A percentile compares a stretch with the other conserved stretches of the same genome.
These are phyloP conservation scores for Elongisporangium senticosum DNA, from an alignment of 352 stramenopile genomes.

Conservation along the genomic window DNA sequence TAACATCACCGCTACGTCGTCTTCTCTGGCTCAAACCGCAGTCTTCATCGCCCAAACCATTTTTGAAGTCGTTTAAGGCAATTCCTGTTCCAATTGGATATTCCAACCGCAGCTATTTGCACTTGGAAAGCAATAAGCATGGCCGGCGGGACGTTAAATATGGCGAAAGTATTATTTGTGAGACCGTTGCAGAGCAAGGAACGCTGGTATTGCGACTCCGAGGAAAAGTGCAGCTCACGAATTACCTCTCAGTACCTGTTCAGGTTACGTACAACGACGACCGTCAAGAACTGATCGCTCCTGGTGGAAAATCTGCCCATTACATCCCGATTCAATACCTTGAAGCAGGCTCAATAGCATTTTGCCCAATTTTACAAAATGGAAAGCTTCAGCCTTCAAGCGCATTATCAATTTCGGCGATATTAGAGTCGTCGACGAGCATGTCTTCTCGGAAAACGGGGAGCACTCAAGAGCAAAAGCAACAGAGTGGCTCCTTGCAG, in stretches of 20 bases:
- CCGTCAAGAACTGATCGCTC: slow-evolving; percentile 42
- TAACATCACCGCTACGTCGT: slow-evolving; percentile 66
- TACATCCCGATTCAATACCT: slow-evolving; percentile 82
- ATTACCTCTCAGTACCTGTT: slow-evolving; percentile 66
- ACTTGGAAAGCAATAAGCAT: slow-evolving; percentile 52
- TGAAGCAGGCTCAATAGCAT: slow-evolving; percentile 59
- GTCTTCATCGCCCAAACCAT: slow-evolving; percentile 28
- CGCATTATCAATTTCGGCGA: slow-evolving; percentile 44
- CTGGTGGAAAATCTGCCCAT: slow-evolving; percentile 38
- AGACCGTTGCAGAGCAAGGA: slow-evolving; percentile 81
- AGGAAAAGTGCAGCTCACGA: slow-evolving; percentile 72
- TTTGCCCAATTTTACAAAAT: slow-evolving; percentile 56
- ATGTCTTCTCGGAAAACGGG: background rate
- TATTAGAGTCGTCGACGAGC: slow-evolving; percentile 31
- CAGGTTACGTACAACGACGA: slow-evolving; percentile 75
- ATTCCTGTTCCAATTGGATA: slow-evolving; percentile 86
- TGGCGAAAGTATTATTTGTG: slow-evolving; percentile 76
- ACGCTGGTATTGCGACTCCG: slow-evolving; percentile 76
- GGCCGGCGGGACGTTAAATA: slow-evolving; percentile 7
- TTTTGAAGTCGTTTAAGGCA: slow-evolving; percentile 39
- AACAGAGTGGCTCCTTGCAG: slow-evolving; percentile 13
- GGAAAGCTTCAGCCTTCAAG: slow-evolving; percentile 57
- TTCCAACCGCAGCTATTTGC: slow-evolving; percentile 80
- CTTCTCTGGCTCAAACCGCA: slow-evolving; percentile 76
- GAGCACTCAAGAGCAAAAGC: background rate